These are phyloP conservation scores for Nelumbo lutea DNA, from an alignment of 164 flowering plant species.

Conservation along the genomic window DNA sequence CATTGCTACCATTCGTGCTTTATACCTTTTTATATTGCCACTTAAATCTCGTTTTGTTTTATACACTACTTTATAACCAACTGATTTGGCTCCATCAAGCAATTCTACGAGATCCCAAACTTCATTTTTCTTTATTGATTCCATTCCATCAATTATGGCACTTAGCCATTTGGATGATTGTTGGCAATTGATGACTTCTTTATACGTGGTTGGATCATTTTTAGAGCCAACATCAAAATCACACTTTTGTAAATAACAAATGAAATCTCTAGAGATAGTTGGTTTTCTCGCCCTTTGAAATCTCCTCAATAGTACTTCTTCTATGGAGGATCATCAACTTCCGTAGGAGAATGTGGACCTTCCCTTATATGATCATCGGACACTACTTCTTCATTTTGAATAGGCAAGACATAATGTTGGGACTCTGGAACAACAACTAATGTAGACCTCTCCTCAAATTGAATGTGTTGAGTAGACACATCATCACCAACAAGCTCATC, in stretches of 20 bases:
- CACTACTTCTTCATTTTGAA: not conserved
- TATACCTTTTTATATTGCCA: no score
- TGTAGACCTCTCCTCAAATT: not conserved
- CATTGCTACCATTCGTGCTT: no score
- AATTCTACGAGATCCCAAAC: no score
- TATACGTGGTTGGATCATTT: not conserved
- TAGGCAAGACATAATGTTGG: not conserved
- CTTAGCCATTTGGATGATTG: not conserved
- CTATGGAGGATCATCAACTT: not conserved
- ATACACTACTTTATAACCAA: no score
- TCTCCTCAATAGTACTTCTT: not conserved
- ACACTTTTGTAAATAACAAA: not conserved
- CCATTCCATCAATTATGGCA: constrained; percentile 2
- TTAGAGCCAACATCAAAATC: not conserved
- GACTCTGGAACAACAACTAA: not conserved
- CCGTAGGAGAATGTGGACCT: no score
- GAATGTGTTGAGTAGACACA: not conserved
- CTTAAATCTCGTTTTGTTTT: no score
- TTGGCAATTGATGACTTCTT: no score
- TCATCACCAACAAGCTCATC: not conserved
- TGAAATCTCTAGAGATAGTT: not conserved
- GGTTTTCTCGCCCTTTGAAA: not conserved
- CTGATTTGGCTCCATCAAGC: no score
- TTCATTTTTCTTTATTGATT: not conserved
- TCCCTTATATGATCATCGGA: no score